These are phyloP conservation scores for Chloranthus sessilifolius DNA, from an alignment of 164 flowering plant species.

Conservation along the genomic window DNA sequence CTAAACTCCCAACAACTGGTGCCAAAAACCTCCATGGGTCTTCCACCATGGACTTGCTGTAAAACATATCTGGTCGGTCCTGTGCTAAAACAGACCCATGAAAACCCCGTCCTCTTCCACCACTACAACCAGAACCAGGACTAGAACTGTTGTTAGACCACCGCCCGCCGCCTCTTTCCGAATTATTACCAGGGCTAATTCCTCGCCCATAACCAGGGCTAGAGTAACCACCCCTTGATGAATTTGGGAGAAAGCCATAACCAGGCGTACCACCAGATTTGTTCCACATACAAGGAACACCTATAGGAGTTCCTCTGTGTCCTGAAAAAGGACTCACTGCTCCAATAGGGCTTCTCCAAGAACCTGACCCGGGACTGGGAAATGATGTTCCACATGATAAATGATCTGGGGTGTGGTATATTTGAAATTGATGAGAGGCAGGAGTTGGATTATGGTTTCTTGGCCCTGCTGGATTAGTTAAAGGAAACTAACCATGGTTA, in stretches of 20 bases:
- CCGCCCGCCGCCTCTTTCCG: constrained; percentile 23
- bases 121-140: constrained; percentile 11
- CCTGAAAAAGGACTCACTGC: constrained; percentile 14
- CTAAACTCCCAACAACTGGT: constrained; percentile 41
- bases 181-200: constrained; percentile 19
- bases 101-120: constrained; percentile 17
- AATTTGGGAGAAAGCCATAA: constrained; percentile 14
- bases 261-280: constrained; percentile 12
- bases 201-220: constrained; percentile 22
- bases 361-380: constrained; percentile 4
- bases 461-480: constrained; percentile 24
- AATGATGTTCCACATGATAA: constrained; percentile 16
- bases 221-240: constrained; percentile 20
- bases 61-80: constrained; percentile 37
- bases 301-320: constrained; percentile 9
- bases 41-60: constrained; percentile 62
- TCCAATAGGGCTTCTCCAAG: constrained; percentile 18
- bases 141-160: constrained; percentile 17
- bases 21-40: constrained; percentile 70
- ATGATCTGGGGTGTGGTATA: constrained; percentile 18
- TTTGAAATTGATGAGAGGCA: constrained; percentile 23
- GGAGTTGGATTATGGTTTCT: constrained; percentile 15
- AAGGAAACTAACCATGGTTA: too few relatives aligned
- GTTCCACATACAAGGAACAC: constrained; percentile 19
- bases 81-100: constrained; percentile 24